A percentile compares a stretch with the other conserved stretches of the same genome.
Evolutionary conservation across 495 filamentous ascomycete species (phyloP).

Genomic region (Tetracladium setigerum): DNA sequence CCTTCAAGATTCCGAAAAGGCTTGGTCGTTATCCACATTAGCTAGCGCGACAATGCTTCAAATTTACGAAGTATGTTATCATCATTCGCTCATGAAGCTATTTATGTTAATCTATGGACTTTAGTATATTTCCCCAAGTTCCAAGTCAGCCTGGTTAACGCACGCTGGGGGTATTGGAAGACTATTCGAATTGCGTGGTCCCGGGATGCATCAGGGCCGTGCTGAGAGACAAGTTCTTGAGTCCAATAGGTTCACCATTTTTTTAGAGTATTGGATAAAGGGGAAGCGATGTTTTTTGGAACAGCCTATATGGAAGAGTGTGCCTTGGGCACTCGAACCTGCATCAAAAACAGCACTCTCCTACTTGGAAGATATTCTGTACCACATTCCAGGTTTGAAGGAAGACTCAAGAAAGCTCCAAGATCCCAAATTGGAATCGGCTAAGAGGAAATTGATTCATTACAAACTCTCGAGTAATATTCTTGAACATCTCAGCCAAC

Average conservation of each 20-base stretch:
- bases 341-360: neutral
- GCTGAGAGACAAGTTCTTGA: neutral
- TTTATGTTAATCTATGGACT: neutral
- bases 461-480: neutral
- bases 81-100: neutral
- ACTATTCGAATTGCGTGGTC: neutral
- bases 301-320: neutral
- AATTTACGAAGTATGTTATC: neutral
- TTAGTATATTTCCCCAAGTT: neutral
- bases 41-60: neutral
- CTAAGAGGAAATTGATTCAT: neutral
- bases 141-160: neutral
- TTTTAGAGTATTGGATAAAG: neutral
- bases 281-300: conserved; percentile 1
- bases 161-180: neutral
- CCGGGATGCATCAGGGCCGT: neutral
- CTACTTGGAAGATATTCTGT: neutral
- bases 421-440: neutral
- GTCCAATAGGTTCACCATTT: neutral
- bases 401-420: neutral
- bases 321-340: conserved; percentile 2
- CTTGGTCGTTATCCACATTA: neutral
- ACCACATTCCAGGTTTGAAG: neutral
- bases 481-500: neutral
- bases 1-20: conserved; percentile 1